phyloP scores from a whole-genome alignment of 2,329 filamentous ascomycete species.

The Arachnopeziza araneosa region DNA sequence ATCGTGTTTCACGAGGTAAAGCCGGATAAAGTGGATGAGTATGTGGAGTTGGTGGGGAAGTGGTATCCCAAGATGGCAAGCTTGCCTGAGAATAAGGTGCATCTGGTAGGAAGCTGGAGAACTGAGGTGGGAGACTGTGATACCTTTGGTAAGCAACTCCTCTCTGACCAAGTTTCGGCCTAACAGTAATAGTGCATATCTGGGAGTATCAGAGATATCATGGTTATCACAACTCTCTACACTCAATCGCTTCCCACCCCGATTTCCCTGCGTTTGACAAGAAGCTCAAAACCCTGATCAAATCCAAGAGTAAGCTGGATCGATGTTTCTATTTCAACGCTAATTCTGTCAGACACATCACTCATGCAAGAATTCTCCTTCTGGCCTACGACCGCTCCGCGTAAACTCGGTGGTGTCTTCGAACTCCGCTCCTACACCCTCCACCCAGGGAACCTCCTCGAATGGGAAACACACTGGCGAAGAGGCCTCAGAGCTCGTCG shows the following conservation, averaged over 20 bases:
- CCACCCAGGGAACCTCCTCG: conserved; percentile 88
- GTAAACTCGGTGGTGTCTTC: conserved; percentile 85
- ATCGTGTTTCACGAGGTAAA: conserved; percentile 96
- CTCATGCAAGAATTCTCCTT: conserved; percentile 99
- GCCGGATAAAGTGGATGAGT: conserved; percentile 92
- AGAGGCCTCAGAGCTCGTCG: conserved; percentile 83
- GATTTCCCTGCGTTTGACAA: conserved; percentile 79
- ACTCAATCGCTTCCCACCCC: conserved; percentile 76
- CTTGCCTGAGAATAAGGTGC: conserved; percentile 83
- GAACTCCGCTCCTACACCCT: conserved; percentile 95
- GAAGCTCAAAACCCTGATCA: conserved; percentile 81
- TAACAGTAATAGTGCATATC: conserved; percentile 76
- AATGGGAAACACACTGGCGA: conserved; percentile 99
- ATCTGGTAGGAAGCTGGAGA: conserved; percentile 95
- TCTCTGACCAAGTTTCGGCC: conserved; percentile 30
- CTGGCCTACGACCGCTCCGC: conserved; percentile 92
- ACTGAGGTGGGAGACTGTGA: conserved; percentile 97
- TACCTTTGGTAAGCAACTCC: conserved; percentile 73
- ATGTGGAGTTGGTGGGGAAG: conserved; percentile 77
- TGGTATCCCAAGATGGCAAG: conserved; percentile 92
- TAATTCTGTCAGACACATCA: conserved; percentile 46
- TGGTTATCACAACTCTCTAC: conserved; percentile 87
- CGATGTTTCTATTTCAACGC: not conserved
- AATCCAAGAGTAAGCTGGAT: conserved; percentile 54
- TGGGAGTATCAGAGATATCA: conserved; percentile 99